Percentiles rank a stretch among this genome's conserved stretches.
Conservation (phyloP, 2,329 filamentous ascomycete genomes). For the Curvularia spicifera region DNA sequence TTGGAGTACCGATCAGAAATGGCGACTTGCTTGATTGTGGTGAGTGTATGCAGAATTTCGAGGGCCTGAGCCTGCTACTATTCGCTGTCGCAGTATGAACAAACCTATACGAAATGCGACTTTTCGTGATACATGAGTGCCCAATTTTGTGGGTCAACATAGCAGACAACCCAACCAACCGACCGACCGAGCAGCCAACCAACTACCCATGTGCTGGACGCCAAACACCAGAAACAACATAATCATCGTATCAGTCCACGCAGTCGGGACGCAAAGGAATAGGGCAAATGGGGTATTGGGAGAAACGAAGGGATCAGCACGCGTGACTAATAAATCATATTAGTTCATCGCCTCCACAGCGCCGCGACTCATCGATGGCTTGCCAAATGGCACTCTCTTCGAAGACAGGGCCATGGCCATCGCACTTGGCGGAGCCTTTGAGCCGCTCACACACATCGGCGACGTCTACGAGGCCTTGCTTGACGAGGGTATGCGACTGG, state of each 20-base stretch:
- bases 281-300: constrained; percentile 15
- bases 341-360: constrained; percentile 79
- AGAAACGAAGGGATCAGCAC: constrained; percentile 2
- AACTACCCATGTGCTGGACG: constrained; percentile 9
- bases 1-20: background rate
- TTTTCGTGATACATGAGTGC: background rate
- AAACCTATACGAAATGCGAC: background rate
- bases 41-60: background rate
- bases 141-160: constrained; percentile 6
- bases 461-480: constrained; percentile 79
- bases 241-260: background rate
- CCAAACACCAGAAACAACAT: constrained; percentile 6
- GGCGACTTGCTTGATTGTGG: background rate
- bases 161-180: background rate
- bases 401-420: constrained; percentile 87
- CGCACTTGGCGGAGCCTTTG: constrained; percentile 76
- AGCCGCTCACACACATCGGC: constrained; percentile 79
- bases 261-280: background rate
- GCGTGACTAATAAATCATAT: constrained; percentile 51
- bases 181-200: background rate
- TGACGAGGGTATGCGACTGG: constrained; percentile 77
- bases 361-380: constrained; percentile 80
- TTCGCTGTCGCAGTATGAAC: background rate
- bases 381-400: constrained; percentile 74
- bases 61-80: background rate